Base-by-base conservation (phyloP, 306 rosid species). In the Adenanthera pavonina region DNA sequence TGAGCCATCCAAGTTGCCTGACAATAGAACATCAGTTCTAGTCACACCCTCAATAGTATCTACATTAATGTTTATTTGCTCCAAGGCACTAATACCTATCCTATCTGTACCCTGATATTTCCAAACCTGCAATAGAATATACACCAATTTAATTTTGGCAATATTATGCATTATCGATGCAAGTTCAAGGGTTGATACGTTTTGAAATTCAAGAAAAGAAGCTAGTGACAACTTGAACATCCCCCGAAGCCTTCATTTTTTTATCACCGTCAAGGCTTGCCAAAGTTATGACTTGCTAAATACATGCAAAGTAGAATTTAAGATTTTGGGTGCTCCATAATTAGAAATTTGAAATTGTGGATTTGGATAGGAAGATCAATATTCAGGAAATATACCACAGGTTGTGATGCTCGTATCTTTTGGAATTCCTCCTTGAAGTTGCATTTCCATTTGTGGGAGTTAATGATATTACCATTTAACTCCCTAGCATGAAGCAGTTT, bases 401-500 rank as follows among this genome's bases (percentile, higher is more conserved):
- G 99, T 57, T 81, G 87, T 76, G 93, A 86, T 71, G 87, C 92
- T 79, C 82, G 92, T 2, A 88, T 83, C 80, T 88, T 95, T 77
- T 71, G 86, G 60, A 86, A 84, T 75, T 93, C 94, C 82, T 91
- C 97, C 20, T 73, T 80, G 87, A 95, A 90, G 86, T 78, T 89
- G 61, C 87, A 74, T 76, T 86, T 93, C 68, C 86, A 78, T 85
- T 40, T 77, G 65, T 49, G 81, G 71, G 90, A 87, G 8, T 87
- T 82, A 83, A 86, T 85, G 68, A 83, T 71, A 78, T 76, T 83
- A 84, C 99, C 97, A 82, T 69, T 86, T 79, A 95, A 81, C 90
- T 93, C 98, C 88, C 97, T 90, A 41, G 78, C 89, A 56, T 84
- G 96, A 86, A 95, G 94, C 88, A 95, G 78, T 81, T 83, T 91